Evolutionary conservation across 495 filamentous ascomycete genomes (phyloP), one percentile per base, ranked within the genome.

Genomic region (Aspergillus cristatus): DNA sequence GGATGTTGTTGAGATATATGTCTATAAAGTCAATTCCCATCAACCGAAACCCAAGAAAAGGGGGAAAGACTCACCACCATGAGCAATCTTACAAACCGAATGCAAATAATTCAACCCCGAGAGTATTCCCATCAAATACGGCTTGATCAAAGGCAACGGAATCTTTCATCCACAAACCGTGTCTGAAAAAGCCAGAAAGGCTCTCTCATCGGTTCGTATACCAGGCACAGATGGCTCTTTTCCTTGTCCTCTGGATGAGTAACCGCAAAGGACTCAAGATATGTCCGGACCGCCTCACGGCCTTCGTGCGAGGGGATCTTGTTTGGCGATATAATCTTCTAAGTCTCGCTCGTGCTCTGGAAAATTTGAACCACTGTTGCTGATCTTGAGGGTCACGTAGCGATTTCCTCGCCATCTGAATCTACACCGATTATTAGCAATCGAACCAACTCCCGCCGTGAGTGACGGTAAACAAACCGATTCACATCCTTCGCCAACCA

Each of bases 341-440:
- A 66, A 49, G 7, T 53, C 38, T 7, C 48, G 25, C 31, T 63
- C 62, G 36, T 53, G 39, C 3, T 45, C 12, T 15, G 45, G 37
- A 8, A 37, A 33, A n/a, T 28, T 28, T 15, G 16, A 13, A 40
- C 20, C 20, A 24, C 4, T 24, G 20, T 44, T 36, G 18, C 35
- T 46, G 12, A 62, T 54, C 38, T 64, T 62, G 8, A 67, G 14
- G 25, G 54, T 41, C n/a, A 58, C 51, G 18, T 48, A 41, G n/a
- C 28, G 41, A 28, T 55, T 39, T 10, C 46, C n/a, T 13, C 53
- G 40, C 45, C 43, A 51, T 34, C 41, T 16, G 41, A 43, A 49
- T 38, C 46, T 51, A 16, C 8, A 33, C n/a, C n/a, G n/a, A n/a
- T n/a, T n/a, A n/a, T n/a, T n/a, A n/a, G n/a, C n/a, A n/a, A n/a